phyloP scores from a whole-genome alignment of 2,329 filamentous ascomycete genomes.

The Dothideomycetes sp. region DNA sequence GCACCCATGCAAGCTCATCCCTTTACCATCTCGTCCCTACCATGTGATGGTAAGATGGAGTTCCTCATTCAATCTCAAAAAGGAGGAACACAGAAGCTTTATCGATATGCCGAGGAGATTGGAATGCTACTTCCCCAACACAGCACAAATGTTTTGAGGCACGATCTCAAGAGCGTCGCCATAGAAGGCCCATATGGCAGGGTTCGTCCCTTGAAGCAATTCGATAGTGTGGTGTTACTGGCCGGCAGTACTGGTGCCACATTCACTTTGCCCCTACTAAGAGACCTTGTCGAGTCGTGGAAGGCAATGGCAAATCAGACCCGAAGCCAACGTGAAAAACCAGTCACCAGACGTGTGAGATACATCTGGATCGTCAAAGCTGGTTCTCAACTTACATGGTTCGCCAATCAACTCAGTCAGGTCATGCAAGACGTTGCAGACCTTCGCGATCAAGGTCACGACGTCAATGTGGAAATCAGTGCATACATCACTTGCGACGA shows the following conservation, averaged over 20 bases:
- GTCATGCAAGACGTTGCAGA: conserved; percentile 35
- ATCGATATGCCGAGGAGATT: conserved; percentile 40
- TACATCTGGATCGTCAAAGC: conserved; percentile 53
- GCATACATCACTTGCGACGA: conserved; percentile 49
- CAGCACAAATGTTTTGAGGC: neutral
- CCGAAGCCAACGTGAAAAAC: conserved; percentile 17
- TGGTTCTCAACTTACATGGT: conserved; percentile 45
- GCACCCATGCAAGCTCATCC: conserved; percentile 54
- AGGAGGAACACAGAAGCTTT: conserved; percentile 44
- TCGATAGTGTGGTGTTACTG: conserved; percentile 51
- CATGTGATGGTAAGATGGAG: conserved; percentile 46
- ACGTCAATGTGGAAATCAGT: conserved; percentile 41
- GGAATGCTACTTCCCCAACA: conserved; percentile 27
- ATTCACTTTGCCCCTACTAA: conserved; percentile 48
- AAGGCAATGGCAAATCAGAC: conserved; percentile 23
- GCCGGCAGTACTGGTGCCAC: conserved; percentile 53
- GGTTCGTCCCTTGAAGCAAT: conserved; percentile 40
- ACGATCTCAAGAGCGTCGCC: conserved; percentile 7
- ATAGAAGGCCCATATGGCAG: conserved; percentile 25
- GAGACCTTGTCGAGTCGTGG: conserved; percentile 41
- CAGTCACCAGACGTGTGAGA: conserved; percentile 40
- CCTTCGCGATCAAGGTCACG: conserved; percentile 28
- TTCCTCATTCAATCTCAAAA: conserved; percentile 47
- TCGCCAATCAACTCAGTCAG: conserved; percentile 40
- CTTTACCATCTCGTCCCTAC: conserved; percentile 53